Conservation (phyloP, 1,139 yeast genomes). For the Debaryomycetaceae sp. region DNA sequence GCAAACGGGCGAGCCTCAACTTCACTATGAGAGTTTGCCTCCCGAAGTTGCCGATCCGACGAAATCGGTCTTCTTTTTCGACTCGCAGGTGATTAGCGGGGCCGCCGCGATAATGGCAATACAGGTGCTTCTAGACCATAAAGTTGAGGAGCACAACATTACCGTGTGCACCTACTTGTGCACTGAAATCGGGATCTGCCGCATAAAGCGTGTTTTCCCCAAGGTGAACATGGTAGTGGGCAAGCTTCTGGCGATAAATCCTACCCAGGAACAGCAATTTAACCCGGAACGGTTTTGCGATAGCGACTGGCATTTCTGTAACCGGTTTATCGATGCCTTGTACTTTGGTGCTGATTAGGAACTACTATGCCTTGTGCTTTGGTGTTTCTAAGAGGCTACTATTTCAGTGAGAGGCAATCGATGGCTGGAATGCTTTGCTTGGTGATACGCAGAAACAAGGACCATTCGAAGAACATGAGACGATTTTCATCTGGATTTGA, state of each 20-base stretch:
- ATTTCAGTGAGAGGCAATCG: too few relatives aligned
- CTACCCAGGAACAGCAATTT: slow-evolving; percentile 12
- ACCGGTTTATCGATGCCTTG: slow-evolving; percentile 62
- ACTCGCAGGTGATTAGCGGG: slow-evolving; percentile 84
- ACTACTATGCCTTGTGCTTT: too few relatives aligned
- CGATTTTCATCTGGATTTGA: too few relatives aligned
- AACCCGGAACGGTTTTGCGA: slow-evolving; percentile 30
- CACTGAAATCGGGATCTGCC: slow-evolving; percentile 71
- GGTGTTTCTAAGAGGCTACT: too few relatives aligned
- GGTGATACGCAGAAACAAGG: too few relatives aligned
- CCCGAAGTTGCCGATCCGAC: slow-evolving; percentile 21
- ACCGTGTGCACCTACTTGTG: slow-evolving; percentile 62
- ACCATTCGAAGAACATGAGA: too few relatives aligned
- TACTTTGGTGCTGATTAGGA: slow-evolving; percentile 48
- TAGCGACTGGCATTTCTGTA: slow-evolving; percentile 51
- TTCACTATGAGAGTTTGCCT: slow-evolving; percentile 63
- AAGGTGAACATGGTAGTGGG: slow-evolving; percentile 62
- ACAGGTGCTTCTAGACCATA: slow-evolving; percentile 77
- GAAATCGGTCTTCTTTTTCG: slow-evolving; percentile 57
- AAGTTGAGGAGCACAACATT: slow-evolving; percentile 52
- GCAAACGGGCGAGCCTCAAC: slow-evolving; percentile 84
- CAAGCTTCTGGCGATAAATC: slow-evolving; percentile 37
- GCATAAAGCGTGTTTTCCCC: slow-evolving; percentile 68
- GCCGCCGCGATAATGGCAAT: slow-evolving; percentile 94
- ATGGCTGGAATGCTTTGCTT: too few relatives aligned